Base-by-base conservation (phyloP, 495 filamentous ascomycete species). In the Talaromyces borbonicus region DNA sequence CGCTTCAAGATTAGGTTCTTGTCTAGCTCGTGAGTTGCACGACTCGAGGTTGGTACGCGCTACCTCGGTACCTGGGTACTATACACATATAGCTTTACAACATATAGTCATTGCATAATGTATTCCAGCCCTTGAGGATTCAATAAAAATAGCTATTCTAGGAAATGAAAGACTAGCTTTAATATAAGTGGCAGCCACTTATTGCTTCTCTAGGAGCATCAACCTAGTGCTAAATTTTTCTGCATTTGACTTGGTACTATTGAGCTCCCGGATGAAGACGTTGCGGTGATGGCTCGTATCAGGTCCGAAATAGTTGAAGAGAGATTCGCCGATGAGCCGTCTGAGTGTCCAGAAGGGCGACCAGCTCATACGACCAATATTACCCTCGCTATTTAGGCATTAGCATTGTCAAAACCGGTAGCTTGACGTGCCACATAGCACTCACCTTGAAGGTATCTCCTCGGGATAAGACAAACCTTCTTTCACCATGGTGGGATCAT, bases 331-430 rank as follows among this genome's bases (percentile, higher is more conserved):
- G 26, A 52, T 52, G 23, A 52, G 37, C 25, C 50, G 50, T 38
- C 50, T 48, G 45, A 52, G 50, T 38, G 50, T 52, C 15, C 16
- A 51, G 26, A 51, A 52, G 23, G 50, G 50, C 45, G 50, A 52
- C 49, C 37, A 52, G 35, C 19, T 51, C 38, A 51, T 52, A 32
- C 29, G 38, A 37, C 26, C 48, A 38, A 38, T 30, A 43, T 46
- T 27, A 52, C 50, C 50, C 18, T 52, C 50, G 37, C 50, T 52
- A 26, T 32, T 6, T 16, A 5, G 29, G 16, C 12, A 19, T 52
- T 27, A 46, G 26, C 16, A n/a, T n/a, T n/a, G n/a, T n/a, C n/a
- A n/a, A n/a, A 51, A 47, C 39, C 40, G 22, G 22, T 48, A 49
- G n/a, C 50, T 18, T 35, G 20, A 50, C 32, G 14, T 16, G 14